Conservation (phyloP, 345 rosid species). For the Isatis tinctoria region DNA sequence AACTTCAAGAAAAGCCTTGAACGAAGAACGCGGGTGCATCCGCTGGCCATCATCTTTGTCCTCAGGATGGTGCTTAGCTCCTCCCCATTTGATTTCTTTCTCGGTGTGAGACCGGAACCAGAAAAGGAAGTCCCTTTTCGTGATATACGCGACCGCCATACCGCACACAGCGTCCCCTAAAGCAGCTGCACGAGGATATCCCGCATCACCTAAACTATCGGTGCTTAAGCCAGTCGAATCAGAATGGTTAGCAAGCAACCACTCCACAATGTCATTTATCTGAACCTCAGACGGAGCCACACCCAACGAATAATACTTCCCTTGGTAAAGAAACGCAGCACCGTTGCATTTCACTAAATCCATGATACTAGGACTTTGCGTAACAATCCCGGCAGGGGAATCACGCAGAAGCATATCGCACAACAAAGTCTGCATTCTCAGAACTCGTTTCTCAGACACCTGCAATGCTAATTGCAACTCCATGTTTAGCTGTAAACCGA, state of each 20-base stretch:
- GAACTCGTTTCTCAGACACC: slow-evolving; percentile 72
- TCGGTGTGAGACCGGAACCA: slow-evolving; percentile 97
- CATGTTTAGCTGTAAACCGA: slow-evolving; percentile 94
- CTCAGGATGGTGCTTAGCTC: slow-evolving; percentile 96
- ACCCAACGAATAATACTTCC: slow-evolving; percentile 62
- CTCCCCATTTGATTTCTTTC: slow-evolving; percentile 98
- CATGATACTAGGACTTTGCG: slow-evolving; percentile 92
- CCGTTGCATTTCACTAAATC: slow-evolving; percentile 94
- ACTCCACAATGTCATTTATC: slow-evolving; percentile 74
- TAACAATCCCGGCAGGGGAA: slow-evolving; percentile 79
- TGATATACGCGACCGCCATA: slow-evolving; percentile 92
- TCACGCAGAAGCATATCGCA: slow-evolving; percentile 99
- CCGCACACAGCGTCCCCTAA: slow-evolving; percentile 97
- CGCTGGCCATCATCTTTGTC: slow-evolving; percentile 91
- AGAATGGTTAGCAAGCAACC: slow-evolving; percentile 76
- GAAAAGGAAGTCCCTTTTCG: slow-evolving; percentile 74
- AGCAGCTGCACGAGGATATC: slow-evolving; percentile 70
- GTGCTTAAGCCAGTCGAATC: slow-evolving; percentile 95
- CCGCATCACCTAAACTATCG: slow-evolving; percentile 87
- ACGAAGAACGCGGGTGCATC: slow-evolving; percentile 96
- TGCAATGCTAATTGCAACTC: slow-evolving; percentile 90
- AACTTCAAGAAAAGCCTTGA: slow-evolving; percentile 95
- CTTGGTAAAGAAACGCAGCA: slow-evolving; percentile 81
- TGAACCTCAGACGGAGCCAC: slow-evolving; percentile 86
- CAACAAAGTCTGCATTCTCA: slow-evolving; percentile 87